Evolutionary conservation across 139 green algal genomes (phyloP).

Genomic region (Nannochloris sp.): DNA sequence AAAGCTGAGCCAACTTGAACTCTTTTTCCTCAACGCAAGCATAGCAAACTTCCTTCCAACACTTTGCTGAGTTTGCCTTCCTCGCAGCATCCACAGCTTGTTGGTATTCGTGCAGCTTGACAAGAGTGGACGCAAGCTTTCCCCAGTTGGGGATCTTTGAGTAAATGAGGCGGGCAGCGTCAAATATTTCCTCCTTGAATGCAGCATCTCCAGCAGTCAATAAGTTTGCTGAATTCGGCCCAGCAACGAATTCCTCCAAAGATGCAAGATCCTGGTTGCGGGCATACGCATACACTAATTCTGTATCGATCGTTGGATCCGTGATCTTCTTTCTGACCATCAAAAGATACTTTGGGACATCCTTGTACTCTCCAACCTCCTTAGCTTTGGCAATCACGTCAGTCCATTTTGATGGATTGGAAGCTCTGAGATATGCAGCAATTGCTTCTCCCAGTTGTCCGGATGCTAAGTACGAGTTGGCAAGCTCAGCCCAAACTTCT

Average conservation of each 20-base stretch:
- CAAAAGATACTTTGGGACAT: conserved; percentile 93
- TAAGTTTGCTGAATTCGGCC: conserved; percentile 68
- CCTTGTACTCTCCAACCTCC: conserved; percentile 57
- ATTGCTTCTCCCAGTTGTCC: conserved; percentile 67
- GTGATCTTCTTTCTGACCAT: conserved; percentile 95
- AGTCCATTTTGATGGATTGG: conserved; percentile 57
- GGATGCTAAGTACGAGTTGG: conserved; percentile 76
- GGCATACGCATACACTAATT: conserved; percentile 94
- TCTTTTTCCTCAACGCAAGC: conserved; percentile 93
- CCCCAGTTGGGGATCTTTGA: conserved; percentile 89
- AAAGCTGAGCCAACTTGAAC: conserved; percentile 94
- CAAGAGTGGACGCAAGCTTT: conserved; percentile 81
- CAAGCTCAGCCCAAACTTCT: conserved; percentile 88
- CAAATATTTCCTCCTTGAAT: conserved; percentile 87
- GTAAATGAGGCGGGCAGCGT: conserved; percentile 90
- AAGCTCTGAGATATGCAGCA: conserved; percentile 75
- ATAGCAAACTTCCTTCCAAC: conserved; percentile 98
- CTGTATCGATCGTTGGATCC: conserved; percentile 87
- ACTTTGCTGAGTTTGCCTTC: conserved; percentile 89
- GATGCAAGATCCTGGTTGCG: conserved; percentile 70
- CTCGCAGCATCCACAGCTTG: conserved; percentile 87
- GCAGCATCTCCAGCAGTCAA: conserved; percentile 49
- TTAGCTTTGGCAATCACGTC: conserved; percentile 57
- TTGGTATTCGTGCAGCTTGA: conserved; percentile 85
- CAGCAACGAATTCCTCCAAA: conserved; percentile 92